Evolutionary conservation across 495 filamentous ascomycete genomes (phyloP), one percentile per base, ranked within the genome.

Genomic region (Tuber umbilicatum): DNA sequence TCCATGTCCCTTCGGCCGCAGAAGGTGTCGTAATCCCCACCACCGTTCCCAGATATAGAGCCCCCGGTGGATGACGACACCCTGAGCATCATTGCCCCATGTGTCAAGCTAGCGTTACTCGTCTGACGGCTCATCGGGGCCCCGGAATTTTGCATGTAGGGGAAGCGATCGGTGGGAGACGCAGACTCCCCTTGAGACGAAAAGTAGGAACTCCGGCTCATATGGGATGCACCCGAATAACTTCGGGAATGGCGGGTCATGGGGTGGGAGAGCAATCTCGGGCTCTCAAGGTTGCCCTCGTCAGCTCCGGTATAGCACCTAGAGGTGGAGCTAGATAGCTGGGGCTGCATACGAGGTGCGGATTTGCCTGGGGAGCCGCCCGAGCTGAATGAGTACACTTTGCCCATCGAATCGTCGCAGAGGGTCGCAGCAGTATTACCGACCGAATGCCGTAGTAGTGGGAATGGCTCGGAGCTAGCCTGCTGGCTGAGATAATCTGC

Each of bases 101-200:
- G 60, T 21, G 72, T 67, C 17, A 47, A 55, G 19, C 77, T 79
- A 1, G 77, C 69, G 9, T 70, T 39, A 40, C 77, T 79, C 4
- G 72, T 70, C 38, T 79, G 60, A 31, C 77, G 77, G n/a, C 75
- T 79, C 77, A 79, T 79, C 12, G 76, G 41, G 17, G 74, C 69
- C 31, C 70, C 70, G 1, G 45, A 37, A 47, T 74, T 47, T n/a
- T 77, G 75, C 5, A 68, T 43, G 35, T 71, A 69, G 2, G 23
- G 50, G 21, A 69, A 47, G 6, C 37, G 75, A 12, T 79, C 77
- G 2, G 77, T 78, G 38, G 70, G 73, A 23, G 76, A 78, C 35
- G 64, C 47, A 12, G 76, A 78, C 9, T 78, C 76, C 1, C 70
- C 64, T 19, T 77, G 74, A 23, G 76, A 78, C 1, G 76, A 76